Base-by-base conservation (phyloP, 768 basidiomycete species). In the Termitomyces sp. region DNA sequence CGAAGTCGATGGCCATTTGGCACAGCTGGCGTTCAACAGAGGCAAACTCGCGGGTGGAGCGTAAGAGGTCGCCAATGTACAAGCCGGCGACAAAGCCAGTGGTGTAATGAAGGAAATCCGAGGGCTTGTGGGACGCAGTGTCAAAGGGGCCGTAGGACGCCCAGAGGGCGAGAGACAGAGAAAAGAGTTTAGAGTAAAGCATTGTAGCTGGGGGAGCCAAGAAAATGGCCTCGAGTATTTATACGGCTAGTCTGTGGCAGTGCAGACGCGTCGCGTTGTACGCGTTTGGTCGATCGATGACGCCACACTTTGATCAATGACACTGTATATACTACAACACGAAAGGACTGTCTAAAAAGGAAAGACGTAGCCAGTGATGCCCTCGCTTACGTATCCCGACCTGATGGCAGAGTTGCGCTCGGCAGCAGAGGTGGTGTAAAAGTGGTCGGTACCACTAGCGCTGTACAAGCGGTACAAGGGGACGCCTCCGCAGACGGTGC, bases 401-500 rank as follows among this genome's bases (percentile, higher is more conserved):
- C 56, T 39, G 7, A 24, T 5, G 16, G 47, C 58, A 27, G 53
- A 39, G 26, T 59, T 34, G 18, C 56, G 57, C 46, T 64, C 59
- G 0, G 56, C 29, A 0, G 47, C 53, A 18, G 56, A 60, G 13
- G 59, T 67, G 5, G 67, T 68, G 22, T 68, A 67, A 29, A 68
- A 68, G 51, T 68, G 67, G 41, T 67, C 67, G 0, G 46, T 46
- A 9, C 42, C 56, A 1, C 20, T 32, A 0, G 41, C 8, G 49
- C 56, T 65, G 24, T 62, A 67, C 32, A 67, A 54, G 34, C 67
- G 56, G 34, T 65, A 68, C 20, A 68, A 48, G 2, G 65, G 61
- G 5, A 59, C 53, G 8, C 56, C 58, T 3, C 59, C 62, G 29
- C 61, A 61, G 12, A 26, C 44, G 3, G 2, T 29, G 7, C 24